Conservation (phyloP, 768 basidiomycete species). For the Tylopilus sp. region DNA sequence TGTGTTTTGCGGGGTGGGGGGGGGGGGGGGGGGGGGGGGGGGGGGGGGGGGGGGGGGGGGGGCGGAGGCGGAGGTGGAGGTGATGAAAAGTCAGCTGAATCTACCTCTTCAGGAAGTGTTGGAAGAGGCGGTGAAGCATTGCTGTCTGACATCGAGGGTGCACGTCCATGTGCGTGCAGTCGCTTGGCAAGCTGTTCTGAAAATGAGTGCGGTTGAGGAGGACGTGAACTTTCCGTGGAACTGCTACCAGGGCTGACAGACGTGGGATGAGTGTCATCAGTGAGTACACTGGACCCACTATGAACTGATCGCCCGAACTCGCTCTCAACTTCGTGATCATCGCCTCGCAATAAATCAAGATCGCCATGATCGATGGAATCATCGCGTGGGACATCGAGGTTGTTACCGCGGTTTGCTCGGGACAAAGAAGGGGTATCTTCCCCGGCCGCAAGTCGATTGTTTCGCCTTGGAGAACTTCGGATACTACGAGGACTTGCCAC, state of each 20-base stretch:
- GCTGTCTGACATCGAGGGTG: conserved; percentile 35
- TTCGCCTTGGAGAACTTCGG: conserved; percentile 62
- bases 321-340: conserved; percentile 52
- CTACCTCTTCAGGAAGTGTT: conserved; percentile 40
- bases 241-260: conserved; percentile 49
- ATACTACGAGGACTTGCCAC: conserved; percentile 66
- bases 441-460: conserved; percentile 32
- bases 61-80: conserved; percentile 23
- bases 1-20: conserved; percentile 31
- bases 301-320: conserved; percentile 51
- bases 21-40: conserved; percentile 21
- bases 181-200: conserved; percentile 63
- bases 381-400: conserved; percentile 44
- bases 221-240: conserved; percentile 33
- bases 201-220: conserved; percentile 44
- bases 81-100: conserved; percentile 22
- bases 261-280: conserved; percentile 54
- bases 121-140: conserved; percentile 35
- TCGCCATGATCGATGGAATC: conserved; percentile 42
- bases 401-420: conserved; percentile 38
- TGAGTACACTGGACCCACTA: conserved; percentile 29
- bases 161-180: conserved; percentile 47
- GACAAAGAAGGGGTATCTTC: conserved; percentile 41
- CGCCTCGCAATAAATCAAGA: conserved; percentile 40
- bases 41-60: not conserved